Conservation (phyloP, 75 land plant genomes). For the Pseudotsuga menziesii region DNA sequence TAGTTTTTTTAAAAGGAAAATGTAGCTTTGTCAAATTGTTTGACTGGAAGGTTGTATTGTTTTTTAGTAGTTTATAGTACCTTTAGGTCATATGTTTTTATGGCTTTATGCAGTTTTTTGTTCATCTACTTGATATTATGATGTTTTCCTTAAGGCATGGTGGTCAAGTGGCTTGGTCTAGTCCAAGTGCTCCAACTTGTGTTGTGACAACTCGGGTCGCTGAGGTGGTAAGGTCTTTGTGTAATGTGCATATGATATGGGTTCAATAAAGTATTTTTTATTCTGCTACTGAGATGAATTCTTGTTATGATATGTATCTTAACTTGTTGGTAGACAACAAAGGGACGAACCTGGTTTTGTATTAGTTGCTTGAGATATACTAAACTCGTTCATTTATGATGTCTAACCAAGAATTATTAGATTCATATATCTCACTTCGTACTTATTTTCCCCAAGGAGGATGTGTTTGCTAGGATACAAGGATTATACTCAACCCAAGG, state of each 20-base stretch:
- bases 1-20: not conserved
- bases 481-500: too few species aligned
- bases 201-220: conserved; percentile 36
- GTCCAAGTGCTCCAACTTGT: conserved; percentile 42
- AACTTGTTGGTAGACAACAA: not conserved
- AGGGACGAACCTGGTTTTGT: not conserved
- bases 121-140: not conserved
- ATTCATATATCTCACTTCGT: too few species aligned
- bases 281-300: not conserved
- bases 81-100: not conserved
- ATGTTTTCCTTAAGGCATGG: conserved; percentile 3
- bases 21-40: not conserved
- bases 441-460: too few species aligned
- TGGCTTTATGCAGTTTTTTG: not conserved
- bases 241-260: too few species aligned
- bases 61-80: not conserved
- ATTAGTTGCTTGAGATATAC: not conserved
- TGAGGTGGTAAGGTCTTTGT: conserved; percentile 33
- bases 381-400: not conserved
- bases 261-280: not conserved
- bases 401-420: too few species aligned
- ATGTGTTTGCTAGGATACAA: too few species aligned
- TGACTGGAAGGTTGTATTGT: not conserved
- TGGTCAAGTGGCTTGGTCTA: conserved; percentile 42
- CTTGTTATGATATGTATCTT: not conserved